Evolutionary conservation across 225 moss, liverwort and hornwort species (phyloP).

Genomic region (Bryoerythrophyllum caledonicum): DNA sequence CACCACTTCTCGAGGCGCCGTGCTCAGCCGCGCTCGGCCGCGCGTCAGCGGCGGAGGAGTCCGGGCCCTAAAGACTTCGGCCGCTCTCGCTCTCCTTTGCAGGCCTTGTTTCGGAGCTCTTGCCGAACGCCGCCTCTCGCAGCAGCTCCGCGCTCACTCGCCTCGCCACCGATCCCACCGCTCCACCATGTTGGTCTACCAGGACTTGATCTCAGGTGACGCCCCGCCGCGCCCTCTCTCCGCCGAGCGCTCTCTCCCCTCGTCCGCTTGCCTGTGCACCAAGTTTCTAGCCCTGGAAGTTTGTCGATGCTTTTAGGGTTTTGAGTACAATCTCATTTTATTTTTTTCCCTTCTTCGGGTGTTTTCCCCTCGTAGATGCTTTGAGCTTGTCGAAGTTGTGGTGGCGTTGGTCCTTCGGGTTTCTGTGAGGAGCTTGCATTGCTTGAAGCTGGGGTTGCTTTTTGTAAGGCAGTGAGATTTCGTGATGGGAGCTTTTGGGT

Average conservation of each 20-base stretch:
- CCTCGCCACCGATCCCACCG: conserved; percentile 19
- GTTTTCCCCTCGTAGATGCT: neutral
- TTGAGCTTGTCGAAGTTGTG: neutral
- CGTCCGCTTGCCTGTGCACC: neutral
- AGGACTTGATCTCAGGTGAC: conserved; percentile 50
- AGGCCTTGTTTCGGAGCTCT: conserved; percentile 4
- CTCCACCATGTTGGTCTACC: conserved; percentile 52
- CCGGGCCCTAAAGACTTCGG: neutral
- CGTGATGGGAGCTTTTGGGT: neutral
- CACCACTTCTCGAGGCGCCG: neutral
- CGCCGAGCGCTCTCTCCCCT: neutral
- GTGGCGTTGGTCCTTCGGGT: conserved; percentile 11
- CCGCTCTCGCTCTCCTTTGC: neutral
- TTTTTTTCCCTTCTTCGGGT: too few relatives aligned
- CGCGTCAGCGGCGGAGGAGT: neutral
- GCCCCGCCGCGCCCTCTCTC: neutral
- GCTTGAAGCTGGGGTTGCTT: neutral
- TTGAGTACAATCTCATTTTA: neutral
- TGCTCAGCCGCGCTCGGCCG: neutral
- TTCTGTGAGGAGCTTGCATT: neutral
- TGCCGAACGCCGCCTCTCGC: conserved; percentile 19
- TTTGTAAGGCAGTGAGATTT: too few relatives aligned
- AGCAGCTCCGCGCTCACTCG: neutral
- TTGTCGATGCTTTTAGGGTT: conserved; percentile 11
- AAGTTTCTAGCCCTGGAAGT: neutral